phyloP scores from a whole-genome alignment of 345 rosid species.

The Jatropha curcas region DNA sequence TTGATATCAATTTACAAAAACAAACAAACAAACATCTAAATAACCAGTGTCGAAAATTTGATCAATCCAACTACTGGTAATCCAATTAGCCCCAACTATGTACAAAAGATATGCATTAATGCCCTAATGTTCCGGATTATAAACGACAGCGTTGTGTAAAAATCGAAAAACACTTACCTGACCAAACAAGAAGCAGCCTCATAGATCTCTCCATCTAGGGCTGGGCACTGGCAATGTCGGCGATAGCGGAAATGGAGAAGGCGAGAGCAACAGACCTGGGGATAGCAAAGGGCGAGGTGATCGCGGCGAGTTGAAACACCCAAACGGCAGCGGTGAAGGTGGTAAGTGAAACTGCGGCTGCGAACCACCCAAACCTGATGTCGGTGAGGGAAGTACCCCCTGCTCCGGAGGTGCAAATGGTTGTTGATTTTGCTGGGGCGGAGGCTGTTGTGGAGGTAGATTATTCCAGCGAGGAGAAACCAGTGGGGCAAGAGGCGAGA shows the following conservation, averaged over 20 bases:
- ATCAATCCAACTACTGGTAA: slow-evolving; percentile 7
- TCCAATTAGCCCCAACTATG: slow-evolving; percentile 2
- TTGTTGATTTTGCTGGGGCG: slow-evolving; percentile 20
- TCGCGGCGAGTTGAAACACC: slow-evolving; percentile 77
- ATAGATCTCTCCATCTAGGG: slow-evolving; percentile 62
- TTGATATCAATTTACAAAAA: slow-evolving; percentile 12
- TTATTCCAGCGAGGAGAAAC: slow-evolving; percentile 67
- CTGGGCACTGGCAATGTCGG: slow-evolving; percentile 74
- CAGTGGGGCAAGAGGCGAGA: slow-evolving; percentile 63
- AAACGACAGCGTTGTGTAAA: neutral
- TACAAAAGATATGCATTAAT: slow-evolving; percentile 14
- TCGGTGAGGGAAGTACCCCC: slow-evolving; percentile 14
- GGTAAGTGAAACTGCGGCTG: slow-evolving; percentile 49
- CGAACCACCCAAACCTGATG: slow-evolving; percentile 14
- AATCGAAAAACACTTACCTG: slow-evolving; percentile 12
- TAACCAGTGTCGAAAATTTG: slow-evolving; percentile 11
- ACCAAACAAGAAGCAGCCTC: slow-evolving; percentile 11
- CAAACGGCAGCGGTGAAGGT: slow-evolving; percentile 52
- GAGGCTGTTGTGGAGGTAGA: slow-evolving; percentile 27
- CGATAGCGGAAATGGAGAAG: slow-evolving; percentile 64
- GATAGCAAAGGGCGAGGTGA: slow-evolving; percentile 65
- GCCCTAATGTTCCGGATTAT: neutral
- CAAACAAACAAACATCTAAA: slow-evolving; percentile 13
- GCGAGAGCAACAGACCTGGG: slow-evolving; percentile 61
- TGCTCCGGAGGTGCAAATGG: slow-evolving; percentile 25